Base-by-base conservation (phyloP, 2,329 filamentous ascomycete species). In the Pseudocercospora pini-densiflorae region DNA sequence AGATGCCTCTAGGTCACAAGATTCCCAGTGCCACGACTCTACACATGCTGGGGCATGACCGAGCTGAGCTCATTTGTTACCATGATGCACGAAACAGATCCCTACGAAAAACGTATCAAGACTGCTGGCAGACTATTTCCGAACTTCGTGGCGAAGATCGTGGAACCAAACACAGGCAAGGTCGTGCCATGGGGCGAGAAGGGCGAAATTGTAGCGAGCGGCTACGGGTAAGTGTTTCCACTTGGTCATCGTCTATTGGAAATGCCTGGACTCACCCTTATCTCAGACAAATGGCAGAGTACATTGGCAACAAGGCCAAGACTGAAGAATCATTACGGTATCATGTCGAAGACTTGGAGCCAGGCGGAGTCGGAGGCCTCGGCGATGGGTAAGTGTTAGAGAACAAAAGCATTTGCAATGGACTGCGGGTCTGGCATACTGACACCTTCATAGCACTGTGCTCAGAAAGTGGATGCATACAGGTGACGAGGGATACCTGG, bases 401-500 rank as follows among this genome's bases (percentile, higher is more conserved):
- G 10, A 1, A 5, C 2, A 9, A 27, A 29, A 36, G 14, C 61
- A 77, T 75, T 43, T 70, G 73, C 85, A 87, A 89, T 54, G 90
- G 90, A 47, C 89, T 92, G 78, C 92, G 92, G 77, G 85, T 86
- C 60, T 91, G 29, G 73, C 75, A 62, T 72, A 74, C 53, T 64
- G 71, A 75, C 51, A 65, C 65, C 47, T 61, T 67, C 8, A 63
- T 74, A 9, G 72, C 69, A 5, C 68, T 61, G 74, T 77, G n/a
- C 60, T 80, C 12, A 54, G 51, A 29, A 54, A 54, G 24, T 98
- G 94, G 94, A 95, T 98, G 91, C 85, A 89, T 79, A 96, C 91
- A 0, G 95, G 95, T 21, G 95, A 99, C 75, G 94, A 98, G 82
- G 95, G 93, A 1, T 81, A 83, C 61, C 96, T 98, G 87, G 92